A percentile compares a stretch with the other conserved stretches of the same genome.
Conservation (phyloP, 352 stramenopile species). For the Globisporangium sylvaticum region DNA sequence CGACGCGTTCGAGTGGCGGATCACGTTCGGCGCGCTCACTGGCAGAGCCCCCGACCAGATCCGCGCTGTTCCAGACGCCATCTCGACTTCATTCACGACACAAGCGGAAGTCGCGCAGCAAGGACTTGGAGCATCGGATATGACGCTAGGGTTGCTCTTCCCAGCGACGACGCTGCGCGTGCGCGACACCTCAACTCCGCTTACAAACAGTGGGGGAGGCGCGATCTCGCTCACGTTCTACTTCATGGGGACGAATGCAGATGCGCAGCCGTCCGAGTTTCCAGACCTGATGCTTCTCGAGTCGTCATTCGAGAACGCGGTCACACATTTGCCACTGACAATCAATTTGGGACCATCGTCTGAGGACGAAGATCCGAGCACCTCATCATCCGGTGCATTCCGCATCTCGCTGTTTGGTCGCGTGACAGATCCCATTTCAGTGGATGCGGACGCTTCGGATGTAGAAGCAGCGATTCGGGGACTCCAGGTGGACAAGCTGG, state of each 20-base stretch:
- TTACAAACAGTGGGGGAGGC: not conserved
- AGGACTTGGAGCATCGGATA: slow-evolving; percentile 6
- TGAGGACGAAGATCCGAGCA: not conserved
- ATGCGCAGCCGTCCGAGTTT: not conserved
- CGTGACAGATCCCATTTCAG: not conserved
- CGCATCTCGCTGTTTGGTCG: slow-evolving; percentile 10
- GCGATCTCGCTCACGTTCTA: slow-evolving; percentile 6
- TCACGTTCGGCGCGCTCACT: slow-evolving; percentile 14
- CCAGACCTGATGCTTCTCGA: slow-evolving; percentile 10
- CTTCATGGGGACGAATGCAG: not conserved
- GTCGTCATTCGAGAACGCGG: slow-evolving; percentile 4
- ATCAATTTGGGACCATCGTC: not conserved
- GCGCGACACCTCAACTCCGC: not conserved
- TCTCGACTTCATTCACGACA: slow-evolving; percentile 8
- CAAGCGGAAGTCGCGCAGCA: not conserved
- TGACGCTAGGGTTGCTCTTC: slow-evolving; percentile 7
- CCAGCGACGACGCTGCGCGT: slow-evolving; percentile 7
- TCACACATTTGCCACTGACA: not conserved
- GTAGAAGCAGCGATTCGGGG: slow-evolving; percentile 10
- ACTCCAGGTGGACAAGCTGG: slow-evolving; percentile 4
- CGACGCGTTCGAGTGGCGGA: slow-evolving; percentile 15
- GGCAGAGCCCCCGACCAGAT: not conserved
- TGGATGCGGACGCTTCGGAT: slow-evolving; percentile 3
- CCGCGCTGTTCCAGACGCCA: not conserved
- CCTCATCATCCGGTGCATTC: not conserved